These are phyloP conservation scores for Agrocybe chaxingu DNA, from an alignment of 768 basidiomycete species.

Conservation along the genomic window DNA sequence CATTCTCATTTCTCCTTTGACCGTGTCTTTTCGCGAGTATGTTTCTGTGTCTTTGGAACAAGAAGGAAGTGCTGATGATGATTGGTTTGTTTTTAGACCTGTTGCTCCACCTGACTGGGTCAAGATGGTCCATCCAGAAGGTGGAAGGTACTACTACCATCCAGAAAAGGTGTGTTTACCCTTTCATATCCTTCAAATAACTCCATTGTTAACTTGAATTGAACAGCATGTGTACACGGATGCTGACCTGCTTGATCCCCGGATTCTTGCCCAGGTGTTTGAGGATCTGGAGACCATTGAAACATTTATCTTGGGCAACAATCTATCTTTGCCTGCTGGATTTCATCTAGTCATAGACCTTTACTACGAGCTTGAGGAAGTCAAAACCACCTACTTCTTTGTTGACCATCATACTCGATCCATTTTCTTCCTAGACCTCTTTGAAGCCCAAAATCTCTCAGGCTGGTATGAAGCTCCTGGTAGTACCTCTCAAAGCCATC, in stretches of 20 bases:
- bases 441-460: constrained; percentile 23
- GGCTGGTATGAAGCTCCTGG: constrained; percentile 32
- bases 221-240: constrained; percentile 46
- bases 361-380: constrained; percentile 9
- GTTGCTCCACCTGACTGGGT: not conserved
- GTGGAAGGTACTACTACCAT: not conserved
- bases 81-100: not conserved
- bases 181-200: not conserved
- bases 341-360: constrained; percentile 47
- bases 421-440: constrained; percentile 55
- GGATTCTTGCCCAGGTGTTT: constrained; percentile 29
- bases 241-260: constrained; percentile 42
- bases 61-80: no score
- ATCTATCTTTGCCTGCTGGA: constrained; percentile 28
- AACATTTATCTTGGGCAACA: constrained; percentile 20
- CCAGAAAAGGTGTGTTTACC: not conserved
- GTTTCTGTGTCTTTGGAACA: no score
- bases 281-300: constrained; percentile 28
- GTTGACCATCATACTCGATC: constrained; percentile 37
- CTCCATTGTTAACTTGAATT: constrained; percentile 19
- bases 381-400: constrained; percentile 20
- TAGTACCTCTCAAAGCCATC: constrained; percentile 31
- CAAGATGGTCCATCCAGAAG: not conserved
- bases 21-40: no score
- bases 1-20: no score